These are phyloP conservation scores for Aspergillus niger DNA, from an alignment of 2,329 filamentous ascomycete species.

Conservation along the genomic window DNA sequence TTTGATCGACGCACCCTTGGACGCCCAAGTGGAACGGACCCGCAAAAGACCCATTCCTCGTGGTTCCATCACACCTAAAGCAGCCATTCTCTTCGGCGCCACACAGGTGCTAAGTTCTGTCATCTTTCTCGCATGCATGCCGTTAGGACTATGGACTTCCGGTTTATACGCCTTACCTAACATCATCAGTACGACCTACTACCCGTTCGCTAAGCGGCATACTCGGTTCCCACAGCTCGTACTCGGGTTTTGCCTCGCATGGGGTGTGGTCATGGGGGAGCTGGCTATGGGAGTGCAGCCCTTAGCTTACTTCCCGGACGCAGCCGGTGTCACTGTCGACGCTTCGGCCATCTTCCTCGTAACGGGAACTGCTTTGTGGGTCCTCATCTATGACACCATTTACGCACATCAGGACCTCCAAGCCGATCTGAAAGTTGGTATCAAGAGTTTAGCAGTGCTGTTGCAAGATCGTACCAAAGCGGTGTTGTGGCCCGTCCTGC, in stretches of 20 bases:
- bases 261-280: constrained; percentile 61
- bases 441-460: constrained; percentile 36
- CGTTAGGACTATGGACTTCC: background rate
- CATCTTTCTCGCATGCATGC: background rate
- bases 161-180: constrained; percentile 8
- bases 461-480: constrained; percentile 2
- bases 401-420: constrained; percentile 41
- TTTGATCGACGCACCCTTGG: constrained; percentile 84
- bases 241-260: constrained; percentile 82
- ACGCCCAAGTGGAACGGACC: constrained; percentile 76
- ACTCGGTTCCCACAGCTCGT: constrained; percentile 87
- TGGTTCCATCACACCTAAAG: constrained; percentile 70
- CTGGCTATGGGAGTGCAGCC: background rate
- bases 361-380: background rate
- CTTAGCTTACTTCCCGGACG: background rate
- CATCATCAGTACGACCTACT: constrained; percentile 39
- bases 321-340: background rate
- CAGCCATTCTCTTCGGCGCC: constrained; percentile 74
- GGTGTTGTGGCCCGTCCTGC: background rate
- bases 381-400: constrained; percentile 39
- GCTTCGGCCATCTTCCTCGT: constrained; percentile 7
- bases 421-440: constrained; percentile 40
- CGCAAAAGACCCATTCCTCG: constrained; percentile 72
- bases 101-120: constrained; percentile 51
- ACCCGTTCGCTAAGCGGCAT: constrained; percentile 80